Evolutionary conservation across 2,329 filamentous ascomycete genomes (phyloP).

Genomic region (Alternaria dauci): DNA sequence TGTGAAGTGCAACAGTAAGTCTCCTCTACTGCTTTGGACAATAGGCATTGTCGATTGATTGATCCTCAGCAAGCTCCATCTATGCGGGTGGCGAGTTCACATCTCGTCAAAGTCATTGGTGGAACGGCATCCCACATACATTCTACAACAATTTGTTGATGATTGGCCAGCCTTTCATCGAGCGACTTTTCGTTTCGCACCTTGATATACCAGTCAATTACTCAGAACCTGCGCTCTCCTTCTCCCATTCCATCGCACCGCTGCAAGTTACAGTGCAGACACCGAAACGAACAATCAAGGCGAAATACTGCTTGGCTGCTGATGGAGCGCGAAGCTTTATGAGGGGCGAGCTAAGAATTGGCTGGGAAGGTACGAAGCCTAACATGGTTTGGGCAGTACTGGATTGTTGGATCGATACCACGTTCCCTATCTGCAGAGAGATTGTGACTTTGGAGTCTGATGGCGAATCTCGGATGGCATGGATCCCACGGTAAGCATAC

Average conservation of each 20-base stretch:
- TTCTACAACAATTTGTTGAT: conserved; percentile 61
- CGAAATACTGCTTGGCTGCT: conserved; percentile 26
- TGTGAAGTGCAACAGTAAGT: conserved; percentile 61
- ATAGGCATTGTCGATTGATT: neutral
- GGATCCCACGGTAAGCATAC: conserved; percentile 54
- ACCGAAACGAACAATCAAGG: conserved; percentile 14
- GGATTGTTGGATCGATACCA: conserved; percentile 60
- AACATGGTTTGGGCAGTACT: conserved; percentile 62
- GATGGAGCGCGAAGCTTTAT: conserved; percentile 29
- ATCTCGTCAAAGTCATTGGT: conserved; percentile 60
- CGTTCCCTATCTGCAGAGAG: conserved; percentile 57
- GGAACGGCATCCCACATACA: conserved; percentile 57
- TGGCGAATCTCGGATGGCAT: conserved; percentile 58
- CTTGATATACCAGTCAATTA: conserved; percentile 51
- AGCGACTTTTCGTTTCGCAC: conserved; percentile 50
- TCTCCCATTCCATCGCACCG: conserved; percentile 31
- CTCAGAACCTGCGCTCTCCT: conserved; percentile 48
- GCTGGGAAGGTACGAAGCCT: conserved; percentile 58
- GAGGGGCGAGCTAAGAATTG: conserved; percentile 46
- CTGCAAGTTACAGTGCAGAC: conserved; percentile 31
- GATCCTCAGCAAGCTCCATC: conserved; percentile 56
- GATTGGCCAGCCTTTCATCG: conserved; percentile 60
- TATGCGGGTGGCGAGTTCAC: conserved; percentile 59
- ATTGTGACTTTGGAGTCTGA: conserved; percentile 60
- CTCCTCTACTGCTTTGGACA: neutral